Conservation (phyloP, 2,329 filamentous ascomycete genomes). For the Calonectria pteridis region DNA sequence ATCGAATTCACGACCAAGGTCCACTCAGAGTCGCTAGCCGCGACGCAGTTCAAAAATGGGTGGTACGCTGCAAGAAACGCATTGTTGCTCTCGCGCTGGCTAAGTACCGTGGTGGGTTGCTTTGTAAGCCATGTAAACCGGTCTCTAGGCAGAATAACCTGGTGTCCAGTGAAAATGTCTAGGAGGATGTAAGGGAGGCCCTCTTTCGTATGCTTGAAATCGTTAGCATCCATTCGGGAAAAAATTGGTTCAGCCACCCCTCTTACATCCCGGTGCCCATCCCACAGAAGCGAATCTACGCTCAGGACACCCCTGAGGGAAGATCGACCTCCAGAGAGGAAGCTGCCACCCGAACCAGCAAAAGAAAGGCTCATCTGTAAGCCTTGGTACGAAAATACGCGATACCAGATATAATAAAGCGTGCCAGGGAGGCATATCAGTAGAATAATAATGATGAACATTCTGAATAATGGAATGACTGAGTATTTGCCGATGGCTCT, state of each 20-base stretch:
- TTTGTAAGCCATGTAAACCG: not conserved
- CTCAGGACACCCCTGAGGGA: not conserved
- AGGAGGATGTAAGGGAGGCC: not conserved
- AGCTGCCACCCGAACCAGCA: not conserved
- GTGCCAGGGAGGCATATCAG: not conserved
- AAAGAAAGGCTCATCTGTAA: not conserved
- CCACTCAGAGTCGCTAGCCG: not conserved
- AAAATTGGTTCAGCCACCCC: too few species aligned
- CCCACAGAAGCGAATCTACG: not conserved
- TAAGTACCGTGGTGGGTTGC: not conserved
- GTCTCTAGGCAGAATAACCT: not conserved
- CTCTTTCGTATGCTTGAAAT: not conserved
- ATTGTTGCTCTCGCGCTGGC: constrained; percentile 5
- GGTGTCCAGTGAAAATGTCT: not conserved
- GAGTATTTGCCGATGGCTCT: too few species aligned
- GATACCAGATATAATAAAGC: not conserved
- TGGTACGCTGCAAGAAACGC: not conserved
- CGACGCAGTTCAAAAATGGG: not conserved
- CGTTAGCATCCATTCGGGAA: not conserved
- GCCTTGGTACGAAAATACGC: constrained; percentile 1
- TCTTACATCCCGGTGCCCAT: not conserved
- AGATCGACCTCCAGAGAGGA: not conserved
- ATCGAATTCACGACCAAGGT: not conserved
- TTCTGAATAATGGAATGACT: too few species aligned
- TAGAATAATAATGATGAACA: not conserved